phyloP scores from a whole-genome alignment of 495 filamentous ascomycete genomes.

The Glonium stellatum region DNA sequence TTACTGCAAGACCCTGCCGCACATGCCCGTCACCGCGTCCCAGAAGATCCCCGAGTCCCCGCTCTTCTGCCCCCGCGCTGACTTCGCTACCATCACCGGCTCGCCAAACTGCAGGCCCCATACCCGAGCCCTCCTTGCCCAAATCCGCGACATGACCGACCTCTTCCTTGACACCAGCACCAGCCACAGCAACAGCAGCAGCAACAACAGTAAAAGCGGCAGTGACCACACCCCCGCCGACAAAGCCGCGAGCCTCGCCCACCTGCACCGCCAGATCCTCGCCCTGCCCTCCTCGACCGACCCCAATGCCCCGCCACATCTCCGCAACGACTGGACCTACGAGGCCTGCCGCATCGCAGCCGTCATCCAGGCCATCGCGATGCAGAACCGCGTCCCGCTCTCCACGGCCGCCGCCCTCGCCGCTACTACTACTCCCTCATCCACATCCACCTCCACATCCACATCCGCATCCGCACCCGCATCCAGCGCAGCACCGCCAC shows the following conservation, averaged over 20 bases:
- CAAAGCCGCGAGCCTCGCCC: too few relatives aligned
- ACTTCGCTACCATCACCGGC: slow-evolving; percentile 18
- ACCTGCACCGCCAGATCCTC: slow-evolving; percentile 12
- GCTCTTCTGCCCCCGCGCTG: slow-evolving; percentile 23
- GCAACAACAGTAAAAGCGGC: too few relatives aligned
- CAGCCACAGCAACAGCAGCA: slow-evolving; percentile 6
- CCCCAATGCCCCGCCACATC: not conserved
- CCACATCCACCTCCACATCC: not conserved
- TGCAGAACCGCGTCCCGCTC: slow-evolving; percentile 27
- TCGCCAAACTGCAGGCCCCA: slow-evolving; percentile 3
- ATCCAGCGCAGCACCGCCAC: too few relatives aligned
- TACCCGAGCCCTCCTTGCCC: slow-evolving; percentile 14
- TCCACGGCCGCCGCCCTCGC: slow-evolving; percentile 24
- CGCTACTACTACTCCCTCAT: not conserved
- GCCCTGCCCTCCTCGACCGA: slow-evolving; percentile 7
- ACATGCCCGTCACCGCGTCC: slow-evolving; percentile 6
- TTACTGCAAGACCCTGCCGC: slow-evolving; percentile 13
- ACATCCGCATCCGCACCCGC: not conserved
- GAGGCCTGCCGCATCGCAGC: slow-evolving; percentile 27
- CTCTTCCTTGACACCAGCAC: slow-evolving; percentile 21
- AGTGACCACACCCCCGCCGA: too few relatives aligned
- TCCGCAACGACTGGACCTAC: slow-evolving; percentile 28
- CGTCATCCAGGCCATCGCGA: slow-evolving; percentile 23
- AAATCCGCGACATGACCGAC: slow-evolving; percentile 22
- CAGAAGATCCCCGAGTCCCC: slow-evolving; percentile 26